Base-by-base conservation (phyloP, 805 yeast genomes). In the Starmerella etchellsii region DNA sequence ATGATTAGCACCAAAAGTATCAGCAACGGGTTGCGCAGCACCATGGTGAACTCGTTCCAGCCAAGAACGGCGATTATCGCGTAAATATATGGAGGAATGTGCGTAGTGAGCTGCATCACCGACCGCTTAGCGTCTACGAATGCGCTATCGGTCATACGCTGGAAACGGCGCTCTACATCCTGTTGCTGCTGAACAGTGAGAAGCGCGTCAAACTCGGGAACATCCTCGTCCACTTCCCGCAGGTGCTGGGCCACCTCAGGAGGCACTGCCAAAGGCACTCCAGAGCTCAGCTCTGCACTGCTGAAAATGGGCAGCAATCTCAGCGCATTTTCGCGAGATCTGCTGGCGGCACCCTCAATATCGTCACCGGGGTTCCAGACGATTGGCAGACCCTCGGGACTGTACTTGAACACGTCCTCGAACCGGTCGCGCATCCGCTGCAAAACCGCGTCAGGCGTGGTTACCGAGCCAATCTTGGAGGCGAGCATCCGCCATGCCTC, bases 31-130 rank as follows among this genome's bases (percentile, higher is more conserved):
- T 82, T 87, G 48, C 93, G 71, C 33, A 91, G 55, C 15, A 91
- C 73, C 9, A 91, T 79, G 80, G 85, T 72, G 50, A 91, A 78
- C 66, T 91, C 96, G 59, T 87, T 87, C 95, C 95, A 91, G 9
- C 98, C 98, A 19, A 91, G 65, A 3, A 81, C 75, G 2, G 80
- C 59, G 20, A 91, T 63, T 13, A 88, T 55, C 10, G 74, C 62
- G 62, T 83, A 85, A 42, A 91, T 74, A 66, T 79, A 91, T 49
- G 76, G 66, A 3, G 98, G 98, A 42, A 91, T 79, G 43, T 78
- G 76, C 0, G 94, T 74, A 11, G 76, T 71, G 36, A 79, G 77
- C 47, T 77, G 79, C 35, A 85, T 70, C 39, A 82, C 76, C 2
- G 95, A 81, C 49, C 96, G 73, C 59, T 82, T 87, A 16, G 96